Evolutionary conservation across 2,329 filamentous ascomycete species (phyloP), one percentile per base, ranked within the genome.

Genomic region (Aspergillus flavus): DNA sequence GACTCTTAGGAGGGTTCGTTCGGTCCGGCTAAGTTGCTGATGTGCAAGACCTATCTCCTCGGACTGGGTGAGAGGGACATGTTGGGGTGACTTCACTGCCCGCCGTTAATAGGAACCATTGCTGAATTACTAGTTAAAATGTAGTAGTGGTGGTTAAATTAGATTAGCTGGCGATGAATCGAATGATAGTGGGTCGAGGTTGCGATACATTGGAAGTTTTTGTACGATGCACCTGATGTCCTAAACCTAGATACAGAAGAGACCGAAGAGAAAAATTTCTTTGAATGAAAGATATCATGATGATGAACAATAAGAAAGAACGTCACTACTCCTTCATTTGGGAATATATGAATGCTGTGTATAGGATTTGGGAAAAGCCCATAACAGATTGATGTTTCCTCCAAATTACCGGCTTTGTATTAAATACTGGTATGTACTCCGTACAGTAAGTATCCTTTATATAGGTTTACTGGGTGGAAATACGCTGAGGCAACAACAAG

Each of bases 31-130:
- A 34, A 32, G 48, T 52, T 34, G 48, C 48, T 52, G 45, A 48
- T 48, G 12, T 28, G 45, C 45, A 48, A 12, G 50, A n/a, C 26
- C 6, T 28, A 32, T 36, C 23, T 54, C 50, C 26, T 54, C 50
- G 21, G 28, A 58, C 28, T 48, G 56, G 41, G 23, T 21, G 56
- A 36, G 50, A 30, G 41, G 53, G 64, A 70, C 70, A 68, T 69
- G 69, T 58, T 67, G 59, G 62, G 41, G 45, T 71, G 69, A 72
- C 71, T 71, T 71, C 68, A 72, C 64, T 63, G 54, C 57, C 39
- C 46, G 16, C 52, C 55, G 39, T 57, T 21, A 55, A 56, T 14
- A 58, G 30, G 43, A 46, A 34, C 43, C 43, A 34, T 52, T 41
- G 57, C n/a, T 52, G 39, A 50, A 41, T n/a, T 10, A 43, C n/a